Base-by-base conservation (phyloP, 2,329 filamentous ascomycete genomes). In the Aspergillus sp. region DNA sequence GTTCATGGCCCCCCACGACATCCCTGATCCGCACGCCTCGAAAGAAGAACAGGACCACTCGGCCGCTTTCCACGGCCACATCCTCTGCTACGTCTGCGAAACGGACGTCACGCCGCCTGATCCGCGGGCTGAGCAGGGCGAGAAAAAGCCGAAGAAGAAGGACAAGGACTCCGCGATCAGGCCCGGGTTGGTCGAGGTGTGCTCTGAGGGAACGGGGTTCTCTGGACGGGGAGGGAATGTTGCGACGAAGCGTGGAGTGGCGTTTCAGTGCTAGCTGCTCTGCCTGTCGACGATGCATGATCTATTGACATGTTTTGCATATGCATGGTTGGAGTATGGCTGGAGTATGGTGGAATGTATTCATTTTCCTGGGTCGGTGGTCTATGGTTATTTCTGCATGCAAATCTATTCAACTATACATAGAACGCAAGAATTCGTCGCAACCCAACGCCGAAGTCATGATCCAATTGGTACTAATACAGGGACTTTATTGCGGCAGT, bases 181-280 rank as follows among this genome's bases (percentile, higher is more conserved):
- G 38, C 75, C 79, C 0, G 88, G 88, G 0, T 53, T 95, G 20
- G 79, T 95, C 3, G 76, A 82, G 51, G 72, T 96, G 30, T 78
- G 75, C 44, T 84, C 80, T 22, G 89, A 95, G 48, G 89, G 89
- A 1, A 96, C 89, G 0, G 89, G 89, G 0, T 96, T 94, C 59
- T 88, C 89, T 4, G 82, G 85, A 4, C 80, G 81, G n/a, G 89
- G 91, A 2, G 74, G 75, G 32, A 93, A 82, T 51, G 74, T 83
- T 47, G 86, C 93, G 11, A 82, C 82, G 60, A 91, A 80, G 56
- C 64, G 72, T 3, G 81, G 82, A 0, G 77, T 93, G 12, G 80
- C 80, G 0, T 94, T 94, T 57, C 84, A 93, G 54, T 89, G 84
- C 53, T 91, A 53, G 66, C 29, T 30, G n/a, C n/a, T n/a, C n/a